Evolutionary conservation across 768 basidiomycete genomes (phyloP).

Genomic region (Hypsizygus marmoreus): DNA sequence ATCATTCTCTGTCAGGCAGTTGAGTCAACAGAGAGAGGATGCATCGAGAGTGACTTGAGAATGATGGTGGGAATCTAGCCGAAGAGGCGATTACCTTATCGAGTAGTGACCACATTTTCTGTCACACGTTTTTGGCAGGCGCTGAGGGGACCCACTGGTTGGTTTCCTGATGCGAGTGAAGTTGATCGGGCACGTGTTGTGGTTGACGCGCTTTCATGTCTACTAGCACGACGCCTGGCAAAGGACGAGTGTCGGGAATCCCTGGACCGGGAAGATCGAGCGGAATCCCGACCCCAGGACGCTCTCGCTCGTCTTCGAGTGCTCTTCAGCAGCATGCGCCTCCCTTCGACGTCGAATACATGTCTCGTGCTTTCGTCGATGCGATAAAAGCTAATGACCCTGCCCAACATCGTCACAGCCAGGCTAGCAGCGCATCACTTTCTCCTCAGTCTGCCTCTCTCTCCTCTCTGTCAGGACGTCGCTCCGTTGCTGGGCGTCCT

Average conservation of each 20-base stretch:
- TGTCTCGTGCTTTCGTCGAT: slow-evolving; percentile 74
- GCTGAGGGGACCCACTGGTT: no score
- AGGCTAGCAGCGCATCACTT: slow-evolving; percentile 46
- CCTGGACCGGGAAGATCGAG: slow-evolving; percentile 40
- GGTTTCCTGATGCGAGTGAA: no score
- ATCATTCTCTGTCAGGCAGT: no score
- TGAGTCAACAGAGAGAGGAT: no score
- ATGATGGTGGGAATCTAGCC: no score
- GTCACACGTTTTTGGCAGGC: no score
- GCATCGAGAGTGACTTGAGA: no score
- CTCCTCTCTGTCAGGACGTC: slow-evolving; percentile 52
- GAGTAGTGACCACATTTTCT: no score
- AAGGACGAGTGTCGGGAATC: slow-evolving; percentile 43
- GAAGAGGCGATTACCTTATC: no score
- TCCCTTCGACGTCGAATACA: slow-evolving; percentile 52
- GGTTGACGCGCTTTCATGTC: slow-evolving; percentile 14
- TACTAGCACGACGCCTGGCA: slow-evolving; percentile 41
- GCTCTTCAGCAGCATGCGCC: slow-evolving; percentile 37
- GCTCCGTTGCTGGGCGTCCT: slow-evolving; percentile 46
- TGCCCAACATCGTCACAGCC: slow-evolving; percentile 54
- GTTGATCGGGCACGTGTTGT: no score
- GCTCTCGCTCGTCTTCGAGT: slow-evolving; percentile 68
- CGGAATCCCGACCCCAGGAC: slow-evolving; percentile 70
- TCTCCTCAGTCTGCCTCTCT: slow-evolving; percentile 48
- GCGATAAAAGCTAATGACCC: slow-evolving; percentile 84